Conservation (phyloP, 805 yeast genomes). For the Hanseniaspora occidentalis region DNA sequence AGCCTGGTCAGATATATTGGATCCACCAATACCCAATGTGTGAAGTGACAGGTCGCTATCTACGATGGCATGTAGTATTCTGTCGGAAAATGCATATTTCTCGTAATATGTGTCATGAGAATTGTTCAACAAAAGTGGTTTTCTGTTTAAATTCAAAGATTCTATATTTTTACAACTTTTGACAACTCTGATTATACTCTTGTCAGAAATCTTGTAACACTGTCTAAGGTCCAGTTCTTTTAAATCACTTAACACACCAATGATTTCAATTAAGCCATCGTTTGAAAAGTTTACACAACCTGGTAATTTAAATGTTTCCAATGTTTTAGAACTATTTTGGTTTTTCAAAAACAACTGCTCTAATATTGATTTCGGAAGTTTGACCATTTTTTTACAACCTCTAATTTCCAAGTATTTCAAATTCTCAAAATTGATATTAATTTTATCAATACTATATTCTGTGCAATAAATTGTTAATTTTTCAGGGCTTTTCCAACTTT, state of each 20-base stretch:
- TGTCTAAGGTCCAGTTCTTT: constrained; percentile 68
- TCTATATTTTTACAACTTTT: constrained; percentile 42
- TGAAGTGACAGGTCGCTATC: constrained; percentile 37
- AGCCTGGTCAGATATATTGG: constrained; percentile 60
- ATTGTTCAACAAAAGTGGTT: constrained; percentile 14
- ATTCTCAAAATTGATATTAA: background rate
- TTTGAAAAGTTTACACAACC: background rate
- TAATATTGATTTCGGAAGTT: background rate
- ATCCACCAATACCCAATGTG: constrained; percentile 84
- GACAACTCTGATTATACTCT: constrained; percentile 60
- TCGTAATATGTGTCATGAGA: background rate
- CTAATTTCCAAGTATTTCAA: background rate
- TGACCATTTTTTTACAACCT: background rate
- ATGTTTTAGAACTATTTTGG: background rate
- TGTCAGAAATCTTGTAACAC: constrained; percentile 65
- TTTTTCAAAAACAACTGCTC: background rate
- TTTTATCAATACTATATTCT: background rate
- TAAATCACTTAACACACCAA: constrained; percentile 44
- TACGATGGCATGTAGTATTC: constrained; percentile 69
- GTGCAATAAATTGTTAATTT: background rate
- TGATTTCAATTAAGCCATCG: constrained; percentile 31
- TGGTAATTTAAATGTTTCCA: background rate
- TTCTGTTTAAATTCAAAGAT: constrained; percentile 71
- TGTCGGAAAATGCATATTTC: constrained; percentile 32
- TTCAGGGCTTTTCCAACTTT: background rate